phyloP scores from a whole-genome alignment of 1,139 yeast species.

The Sugiyamaella japonica region DNA sequence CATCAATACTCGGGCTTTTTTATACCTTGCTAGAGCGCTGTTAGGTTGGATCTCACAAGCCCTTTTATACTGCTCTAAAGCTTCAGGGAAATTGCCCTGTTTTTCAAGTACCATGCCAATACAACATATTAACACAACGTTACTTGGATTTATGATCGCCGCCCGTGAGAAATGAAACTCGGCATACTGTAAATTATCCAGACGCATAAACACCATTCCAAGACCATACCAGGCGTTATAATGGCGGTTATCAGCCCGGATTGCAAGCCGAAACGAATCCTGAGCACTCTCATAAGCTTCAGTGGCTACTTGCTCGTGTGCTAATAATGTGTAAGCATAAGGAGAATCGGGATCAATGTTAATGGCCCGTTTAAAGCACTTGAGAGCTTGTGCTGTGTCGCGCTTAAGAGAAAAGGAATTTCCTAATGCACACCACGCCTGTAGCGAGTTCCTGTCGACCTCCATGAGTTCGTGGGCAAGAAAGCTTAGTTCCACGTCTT shows the following conservation, averaged over 20 bases:
- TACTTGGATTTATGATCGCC: conserved; percentile 82
- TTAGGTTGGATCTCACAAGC: conserved; percentile 85
- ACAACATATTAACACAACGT: conserved; percentile 87
- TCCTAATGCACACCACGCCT: conserved; percentile 92
- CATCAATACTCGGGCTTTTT: conserved; percentile 80
- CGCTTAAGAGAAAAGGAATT: conserved; percentile 79
- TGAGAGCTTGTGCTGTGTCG: conserved; percentile 89
- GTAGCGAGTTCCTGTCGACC: conserved; percentile 63
- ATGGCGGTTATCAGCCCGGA: conserved; percentile 75
- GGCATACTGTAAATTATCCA: conserved; percentile 83
- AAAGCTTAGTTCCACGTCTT: conserved; percentile 75
- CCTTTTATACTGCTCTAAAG: conserved; percentile 76
- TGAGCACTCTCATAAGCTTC: conserved; percentile 92
- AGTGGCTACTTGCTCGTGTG: conserved; percentile 85
- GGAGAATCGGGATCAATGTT: conserved; percentile 70
- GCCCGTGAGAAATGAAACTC: conserved; percentile 88
- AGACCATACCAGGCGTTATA: conserved; percentile 95
- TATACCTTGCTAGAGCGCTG: conserved; percentile 83
- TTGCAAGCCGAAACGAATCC: conserved; percentile 76
- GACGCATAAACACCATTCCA: conserved; percentile 88
- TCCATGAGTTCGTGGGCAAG: conserved; percentile 81
- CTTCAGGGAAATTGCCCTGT: conserved; percentile 64
- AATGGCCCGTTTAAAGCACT: conserved; percentile 80
- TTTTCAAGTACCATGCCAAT: conserved; percentile 93
- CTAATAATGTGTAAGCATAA: conserved; percentile 89